Evolutionary conservation across 805 yeast species (phyloP).

Genomic region (Scheffersomyces stipitis): DNA sequence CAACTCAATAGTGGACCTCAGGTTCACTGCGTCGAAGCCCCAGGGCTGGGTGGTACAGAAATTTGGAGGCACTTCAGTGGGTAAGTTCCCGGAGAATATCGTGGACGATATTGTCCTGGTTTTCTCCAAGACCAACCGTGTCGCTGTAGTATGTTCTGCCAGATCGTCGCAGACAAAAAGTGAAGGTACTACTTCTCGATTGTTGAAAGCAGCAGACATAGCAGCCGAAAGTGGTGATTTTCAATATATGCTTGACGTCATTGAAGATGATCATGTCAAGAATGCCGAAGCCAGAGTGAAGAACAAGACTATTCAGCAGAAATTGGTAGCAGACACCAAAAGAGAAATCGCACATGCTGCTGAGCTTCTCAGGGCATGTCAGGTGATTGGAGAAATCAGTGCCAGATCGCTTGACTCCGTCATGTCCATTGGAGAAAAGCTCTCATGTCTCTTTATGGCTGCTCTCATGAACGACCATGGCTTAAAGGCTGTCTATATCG

Average conservation of each 20-base stretch:
- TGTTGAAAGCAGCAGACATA: conserved; percentile 79
- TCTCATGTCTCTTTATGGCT: conserved; percentile 87
- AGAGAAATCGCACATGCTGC: conserved; percentile 67
- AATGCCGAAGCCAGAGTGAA: conserved; percentile 64
- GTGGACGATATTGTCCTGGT: conserved; percentile 79
- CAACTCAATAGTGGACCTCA: conserved; percentile 42
- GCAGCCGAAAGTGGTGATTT: conserved; percentile 65
- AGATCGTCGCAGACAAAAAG: conserved; percentile 87
- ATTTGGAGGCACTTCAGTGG: conserved; percentile 97
- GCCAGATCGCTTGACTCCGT: conserved; percentile 85
- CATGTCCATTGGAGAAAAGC: conserved; percentile 92
- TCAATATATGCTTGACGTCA: conserved; percentile 56
- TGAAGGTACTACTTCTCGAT: conserved; percentile 92
- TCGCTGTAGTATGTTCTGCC: conserved; percentile 96
- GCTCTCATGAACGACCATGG: conserved; percentile 82
- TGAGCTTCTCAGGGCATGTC: conserved; percentile 79
- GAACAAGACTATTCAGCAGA: conserved; percentile 43
- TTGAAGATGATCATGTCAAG: conserved; percentile 73
- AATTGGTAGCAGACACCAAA: conserved; percentile 59
- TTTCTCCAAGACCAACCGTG: conserved; percentile 58
- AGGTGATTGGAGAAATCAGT: conserved; percentile 87
- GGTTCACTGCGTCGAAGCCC: conserved; percentile 10
- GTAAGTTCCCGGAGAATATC: conserved; percentile 85
- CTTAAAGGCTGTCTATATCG: conserved; percentile 74
- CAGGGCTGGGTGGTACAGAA: conserved; percentile 66